Evolutionary conservation across 768 basidiomycete species (phyloP).

Genomic region (Rhodotorula graminis): DNA sequence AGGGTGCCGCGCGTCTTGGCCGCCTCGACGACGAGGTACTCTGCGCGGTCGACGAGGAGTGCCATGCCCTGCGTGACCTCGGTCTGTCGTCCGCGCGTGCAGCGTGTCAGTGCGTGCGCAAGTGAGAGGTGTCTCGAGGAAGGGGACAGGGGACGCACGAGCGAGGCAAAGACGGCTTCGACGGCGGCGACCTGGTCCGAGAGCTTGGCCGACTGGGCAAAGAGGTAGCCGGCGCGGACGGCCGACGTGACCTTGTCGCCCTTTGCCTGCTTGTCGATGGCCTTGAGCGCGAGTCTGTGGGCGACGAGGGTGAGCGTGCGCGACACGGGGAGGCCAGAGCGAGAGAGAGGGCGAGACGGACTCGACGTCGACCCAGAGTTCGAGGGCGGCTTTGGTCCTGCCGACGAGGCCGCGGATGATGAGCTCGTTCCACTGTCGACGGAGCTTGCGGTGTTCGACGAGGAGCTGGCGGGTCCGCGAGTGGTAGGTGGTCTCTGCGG

Average conservation of each 20-base stretch:
- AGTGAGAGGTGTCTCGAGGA: neutral
- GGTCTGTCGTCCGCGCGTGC: no score
- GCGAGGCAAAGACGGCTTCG: slow-evolving; percentile 22
- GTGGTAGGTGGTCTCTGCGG: slow-evolving; percentile 32
- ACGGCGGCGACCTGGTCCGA: slow-evolving; percentile 31
- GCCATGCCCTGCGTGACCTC: slow-evolving; percentile 9
- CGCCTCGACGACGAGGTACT: slow-evolving; percentile 28
- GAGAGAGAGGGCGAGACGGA: neutral
- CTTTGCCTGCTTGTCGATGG: neutral
- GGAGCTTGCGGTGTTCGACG: slow-evolving; percentile 26
- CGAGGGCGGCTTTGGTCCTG: slow-evolving; percentile 23
- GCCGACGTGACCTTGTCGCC: neutral
- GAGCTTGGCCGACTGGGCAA: slow-evolving; percentile 30
- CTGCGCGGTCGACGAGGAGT: slow-evolving; percentile 22
- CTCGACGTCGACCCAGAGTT: slow-evolving; percentile 38
- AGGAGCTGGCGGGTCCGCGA: slow-evolving; percentile 22
- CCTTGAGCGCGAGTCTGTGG: slow-evolving; percentile 20
- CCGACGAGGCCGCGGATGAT: slow-evolving; percentile 33
- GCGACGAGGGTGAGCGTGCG: neutral
- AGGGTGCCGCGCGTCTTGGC: slow-evolving; percentile 17
- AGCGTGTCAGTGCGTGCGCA: neutral
- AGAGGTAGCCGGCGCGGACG: slow-evolving; percentile 34
- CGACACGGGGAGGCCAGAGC: neutral
- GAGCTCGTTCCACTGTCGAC: slow-evolving; percentile 31
- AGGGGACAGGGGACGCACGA: slow-evolving; percentile 7